Base-by-base conservation (phyloP, 2,329 filamentous ascomycete species). In the Cladosporium sp. region DNA sequence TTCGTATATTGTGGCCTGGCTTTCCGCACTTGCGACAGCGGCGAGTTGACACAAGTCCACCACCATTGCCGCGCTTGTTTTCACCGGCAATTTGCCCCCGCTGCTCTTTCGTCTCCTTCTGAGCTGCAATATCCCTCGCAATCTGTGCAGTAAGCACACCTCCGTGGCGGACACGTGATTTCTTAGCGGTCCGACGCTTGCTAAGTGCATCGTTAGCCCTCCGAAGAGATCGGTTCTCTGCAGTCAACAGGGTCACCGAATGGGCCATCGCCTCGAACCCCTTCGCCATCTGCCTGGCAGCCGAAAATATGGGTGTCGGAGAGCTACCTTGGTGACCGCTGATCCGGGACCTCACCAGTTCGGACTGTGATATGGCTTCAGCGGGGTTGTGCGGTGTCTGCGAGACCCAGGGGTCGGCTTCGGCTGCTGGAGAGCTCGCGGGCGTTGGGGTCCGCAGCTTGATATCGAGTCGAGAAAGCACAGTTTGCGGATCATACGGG, bases 381-480 rank as follows among this genome's bases (percentile, higher is more conserved):
- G 40, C 18, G 11, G 40, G 33, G 33, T 43, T 18, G 16, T 43
- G 18, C 16, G 18, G 14, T 11, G 40, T 22, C 14, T 43, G 18
- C 11, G 40, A 18, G 22, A 22, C 40, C 22, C 5, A 16, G 5
- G 22, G 14, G 16, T 18, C 22, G 14, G 14, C 40, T n/a, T 11
- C 16, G 16, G 22, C 16, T 16, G 22, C 10, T 10, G 40, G 10
- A 10, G 16, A 43, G 13, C 33, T 43, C 22, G 16, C 40, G 40
- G 40, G 16, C 11, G 11, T 18, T 16, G 16, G 14, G 13, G 16
- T 22, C 38, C 11, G 37, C 14, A 49, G 19, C 19, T 37, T 19
- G 40, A 32, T 32, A 49, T 64, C 53, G 54, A 70, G 65, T 59
- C 65, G 67, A 48, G 56, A 66, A 56, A 70, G 43, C 16, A 69